Evolutionary conservation across 2,329 filamentous ascomycete species (phyloP), one percentile per base, ranked within the genome.

Genomic region (Epichloe baconii): DNA sequence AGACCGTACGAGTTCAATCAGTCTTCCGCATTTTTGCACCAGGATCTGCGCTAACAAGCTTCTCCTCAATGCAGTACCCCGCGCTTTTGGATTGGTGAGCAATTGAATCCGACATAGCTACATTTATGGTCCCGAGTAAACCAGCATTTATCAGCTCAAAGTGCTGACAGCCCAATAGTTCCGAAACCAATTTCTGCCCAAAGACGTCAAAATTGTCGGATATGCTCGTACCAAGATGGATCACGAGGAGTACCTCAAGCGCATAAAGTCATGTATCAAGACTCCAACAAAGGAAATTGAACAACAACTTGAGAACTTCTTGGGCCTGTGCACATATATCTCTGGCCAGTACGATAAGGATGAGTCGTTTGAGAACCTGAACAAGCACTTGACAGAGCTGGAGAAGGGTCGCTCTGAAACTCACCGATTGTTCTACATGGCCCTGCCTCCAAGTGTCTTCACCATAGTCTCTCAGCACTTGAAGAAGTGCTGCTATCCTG

Each of bases 171-270:
- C n/a, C 26, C 31, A 19, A 12, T 66, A 95, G 90, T 95, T 91
- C 76, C 88, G 93, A 67, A 98, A 98, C 77, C 91, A 96, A 72
- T 98, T 97, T 76, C 86, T 98, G 48, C 93, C 83, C 62, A 95
- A 95, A 73, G 89, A 94, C 71, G 89, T 95, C 72, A 87, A 83
- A 71, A 96, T 98, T 67, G 83, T 98, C 64, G 93, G 93, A 76
- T 98, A 98, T 88, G 93, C 93, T 63, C 85, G 93, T 68, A 98
- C 93, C 62, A 96, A 96, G 78, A 98, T 98, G 93, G 90, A 97
- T 74, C 89, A 91, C 64, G 83, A 88, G 57, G 93, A 98, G 71
- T 97, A 87, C 75, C 79, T 97, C 66, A 87, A 85, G 73, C 82
- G 93, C 60, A 89, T 98, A 71, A 91, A 86, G 73, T 95, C 89